A percentile compares a stretch with the other conserved stretches of the same genome.
Conservation (phyloP, 2,329 filamentous ascomycete species). For the Beauveria scarabaeidicola region DNA sequence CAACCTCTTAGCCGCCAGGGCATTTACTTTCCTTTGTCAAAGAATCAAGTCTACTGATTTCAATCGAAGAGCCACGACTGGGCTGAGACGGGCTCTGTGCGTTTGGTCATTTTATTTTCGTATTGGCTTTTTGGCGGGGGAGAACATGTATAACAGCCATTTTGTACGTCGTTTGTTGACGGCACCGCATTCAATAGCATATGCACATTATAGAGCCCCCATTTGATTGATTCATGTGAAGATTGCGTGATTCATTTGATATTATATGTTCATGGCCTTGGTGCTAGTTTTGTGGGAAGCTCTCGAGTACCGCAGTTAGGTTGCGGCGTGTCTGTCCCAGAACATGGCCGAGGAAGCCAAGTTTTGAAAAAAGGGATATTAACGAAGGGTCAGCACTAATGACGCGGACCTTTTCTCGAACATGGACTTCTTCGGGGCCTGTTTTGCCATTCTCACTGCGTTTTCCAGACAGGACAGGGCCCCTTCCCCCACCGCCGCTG, state of each 20-base stretch:
- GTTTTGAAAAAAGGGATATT: slow-evolving; percentile 74
- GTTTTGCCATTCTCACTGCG: slow-evolving; percentile 14
- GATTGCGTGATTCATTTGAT: not conserved
- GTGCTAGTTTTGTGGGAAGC: slow-evolving; percentile 28
- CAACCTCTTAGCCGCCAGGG: not conserved
- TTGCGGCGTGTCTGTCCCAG: slow-evolving; percentile 62
- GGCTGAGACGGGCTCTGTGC: not conserved
- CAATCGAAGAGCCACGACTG: not conserved
- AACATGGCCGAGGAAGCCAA: slow-evolving; percentile 67
- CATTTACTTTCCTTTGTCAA: slow-evolving; percentile 8
- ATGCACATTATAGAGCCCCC: not conserved
- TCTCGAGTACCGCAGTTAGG: slow-evolving; percentile 69
- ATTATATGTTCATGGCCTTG: not conserved
- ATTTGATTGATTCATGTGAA: not conserved
- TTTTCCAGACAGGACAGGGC: slow-evolving; percentile 18
- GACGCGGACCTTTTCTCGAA: slow-evolving; percentile 81
- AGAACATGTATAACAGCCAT: slow-evolving; percentile 9
- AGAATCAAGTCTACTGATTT: not conserved
- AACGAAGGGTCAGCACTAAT: slow-evolving; percentile 84
- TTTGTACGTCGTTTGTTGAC: slow-evolving; percentile 4
- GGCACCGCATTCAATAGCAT: slow-evolving; percentile 4
- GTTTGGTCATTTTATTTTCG: not conserved
- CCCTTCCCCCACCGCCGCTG: slow-evolving; percentile 14
- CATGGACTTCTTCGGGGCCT: slow-evolving; percentile 52
- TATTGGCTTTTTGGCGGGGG: not conserved